Percentiles rank a stretch among this genome's conserved stretches.
phyloP scores from a whole-genome alignment of 352 stramenopile genomes.

The Phytophthora lateralis region DNA sequence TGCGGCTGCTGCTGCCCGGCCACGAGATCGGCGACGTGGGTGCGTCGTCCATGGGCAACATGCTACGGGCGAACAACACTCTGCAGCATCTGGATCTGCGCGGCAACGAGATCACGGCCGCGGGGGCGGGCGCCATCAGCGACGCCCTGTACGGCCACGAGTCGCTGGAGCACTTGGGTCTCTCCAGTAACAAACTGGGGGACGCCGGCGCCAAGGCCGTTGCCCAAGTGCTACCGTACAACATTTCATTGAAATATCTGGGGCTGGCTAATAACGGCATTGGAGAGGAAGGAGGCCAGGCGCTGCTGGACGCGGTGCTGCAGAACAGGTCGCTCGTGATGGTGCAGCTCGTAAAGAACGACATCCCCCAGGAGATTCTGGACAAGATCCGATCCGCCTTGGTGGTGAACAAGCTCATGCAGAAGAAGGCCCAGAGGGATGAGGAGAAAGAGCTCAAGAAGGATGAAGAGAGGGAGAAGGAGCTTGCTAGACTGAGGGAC shows the following conservation, averaged over 20 bases:
- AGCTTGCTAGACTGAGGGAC: constrained; percentile 21
- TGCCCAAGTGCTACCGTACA: constrained; percentile 53
- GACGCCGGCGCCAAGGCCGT: constrained; percentile 52
- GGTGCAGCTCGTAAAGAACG: constrained; percentile 50
- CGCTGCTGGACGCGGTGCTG: constrained; percentile 49
- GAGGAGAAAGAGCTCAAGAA: constrained; percentile 40
- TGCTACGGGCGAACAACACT: constrained; percentile 56
- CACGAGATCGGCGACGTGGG: constrained; percentile 60
- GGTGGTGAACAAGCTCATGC: constrained; percentile 58
- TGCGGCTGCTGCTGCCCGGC: constrained; percentile 46
- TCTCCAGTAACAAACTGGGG: constrained; percentile 53
- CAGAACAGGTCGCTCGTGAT: constrained; percentile 52
- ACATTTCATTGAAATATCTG: constrained; percentile 56
- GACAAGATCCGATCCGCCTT: constrained; percentile 46
- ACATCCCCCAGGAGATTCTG: constrained; percentile 42
- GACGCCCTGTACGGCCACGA: constrained; percentile 56
- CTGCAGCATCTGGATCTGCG: constrained; percentile 55
- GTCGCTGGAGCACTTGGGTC: constrained; percentile 45
- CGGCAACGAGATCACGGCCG: constrained; percentile 54
- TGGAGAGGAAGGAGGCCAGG: constrained; percentile 42
- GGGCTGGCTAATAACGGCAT: constrained; percentile 58
- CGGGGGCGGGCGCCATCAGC: constrained; percentile 33
- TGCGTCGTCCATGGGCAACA: constrained; percentile 52
- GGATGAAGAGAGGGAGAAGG: constrained; percentile 32
- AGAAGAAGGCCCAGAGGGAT: constrained; percentile 45